Evolutionary conservation across 2,329 filamentous ascomycete genomes (phyloP), one percentile per base, ranked within the genome.

Genomic region (Claviceps africana): DNA sequence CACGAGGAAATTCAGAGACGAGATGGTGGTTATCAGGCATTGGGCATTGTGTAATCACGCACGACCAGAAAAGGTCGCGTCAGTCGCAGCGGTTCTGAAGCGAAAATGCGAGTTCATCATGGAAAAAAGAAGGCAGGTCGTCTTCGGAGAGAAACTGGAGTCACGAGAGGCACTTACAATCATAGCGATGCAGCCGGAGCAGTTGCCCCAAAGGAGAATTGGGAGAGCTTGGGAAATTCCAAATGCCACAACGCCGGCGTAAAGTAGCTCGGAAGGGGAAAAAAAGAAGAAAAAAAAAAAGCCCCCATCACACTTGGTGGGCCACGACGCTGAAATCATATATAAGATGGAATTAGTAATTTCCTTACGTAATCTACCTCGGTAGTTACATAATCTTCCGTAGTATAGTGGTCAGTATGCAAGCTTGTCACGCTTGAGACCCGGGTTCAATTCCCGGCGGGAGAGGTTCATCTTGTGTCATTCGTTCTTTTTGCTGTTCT

Each of bases 11-110:
- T 9, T 28, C 6, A 11, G n/a, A 46, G 42, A 46, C 7, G 9
- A 22, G 33, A 25, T 2, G n/a, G 22, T 1, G 25, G 7, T 35
- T 51, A 54, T 71, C 69, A 72, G 69, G 60, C 37, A 60, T 62
- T 64, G n/a, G 62, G 70, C 68, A 66, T 62, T 59, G 63, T 70
- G 52, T 66, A 64, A 69, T 72, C 71, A 71, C 57, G 44, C 68
- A 67, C 69, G 68, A 67, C 59, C 65, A 65, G n/a, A 61, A 61
- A 66, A 65, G 43, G 43, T 68, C 65, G 68, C 64, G 67, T 73
- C 69, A 72, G 70, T 70, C 70, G 71, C 71, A 73, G 71, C 71
- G 71, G 71, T 73, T 72, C 71, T 73, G 68, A 71, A 70, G 68
- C 67, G 67, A 69, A 55, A 59, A 64, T 68, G 67, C 67, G 60